phyloP scores from a whole-genome alignment of 2,329 filamentous ascomycete species.

The Huntiella decipiens region DNA sequence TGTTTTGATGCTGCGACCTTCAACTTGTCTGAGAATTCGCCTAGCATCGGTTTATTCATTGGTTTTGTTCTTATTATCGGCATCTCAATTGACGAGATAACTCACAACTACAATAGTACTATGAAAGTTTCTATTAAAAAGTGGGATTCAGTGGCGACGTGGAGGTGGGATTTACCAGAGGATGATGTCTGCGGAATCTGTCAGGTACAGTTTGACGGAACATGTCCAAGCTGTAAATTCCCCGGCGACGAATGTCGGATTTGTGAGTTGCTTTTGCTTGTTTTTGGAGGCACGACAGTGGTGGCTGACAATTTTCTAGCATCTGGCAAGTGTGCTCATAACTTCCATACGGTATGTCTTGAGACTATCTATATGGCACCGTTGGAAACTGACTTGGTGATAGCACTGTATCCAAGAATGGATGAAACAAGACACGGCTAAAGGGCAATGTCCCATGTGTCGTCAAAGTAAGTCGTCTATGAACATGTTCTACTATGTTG shows the following conservation, averaged over 20 bases:
- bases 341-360: slow-evolving; percentile 73
- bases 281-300: not conserved
- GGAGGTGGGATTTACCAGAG: slow-evolving; percentile 94
- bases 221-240: slow-evolving; percentile 94
- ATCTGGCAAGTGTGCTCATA: slow-evolving; percentile 90
- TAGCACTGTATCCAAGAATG: slow-evolving; percentile 91
- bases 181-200: slow-evolving; percentile 98
- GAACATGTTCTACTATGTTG: not conserved
- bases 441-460: slow-evolving; percentile 95
- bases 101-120: not conserved
- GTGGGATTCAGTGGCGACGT: slow-evolving; percentile 88
- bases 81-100: not conserved
- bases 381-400: not conserved
- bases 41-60: not conserved
- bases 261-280: slow-evolving; percentile 34
- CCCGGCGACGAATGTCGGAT: slow-evolving; percentile 90
- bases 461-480: slow-evolving; percentile 52
- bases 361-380: slow-evolving; percentile 12
- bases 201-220: slow-evolving; percentile 92
- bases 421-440: slow-evolving; percentile 87
- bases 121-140: slow-evolving; percentile 95
- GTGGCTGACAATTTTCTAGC: slow-evolving; percentile 31
- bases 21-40: not conserved
- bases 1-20: too few species aligned
- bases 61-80: not conserved